Percentiles rank a stretch among this genome's conserved stretches.
Conservation (phyloP, 352 stramenopile species). For the Thraustotheca clavata region DNA sequence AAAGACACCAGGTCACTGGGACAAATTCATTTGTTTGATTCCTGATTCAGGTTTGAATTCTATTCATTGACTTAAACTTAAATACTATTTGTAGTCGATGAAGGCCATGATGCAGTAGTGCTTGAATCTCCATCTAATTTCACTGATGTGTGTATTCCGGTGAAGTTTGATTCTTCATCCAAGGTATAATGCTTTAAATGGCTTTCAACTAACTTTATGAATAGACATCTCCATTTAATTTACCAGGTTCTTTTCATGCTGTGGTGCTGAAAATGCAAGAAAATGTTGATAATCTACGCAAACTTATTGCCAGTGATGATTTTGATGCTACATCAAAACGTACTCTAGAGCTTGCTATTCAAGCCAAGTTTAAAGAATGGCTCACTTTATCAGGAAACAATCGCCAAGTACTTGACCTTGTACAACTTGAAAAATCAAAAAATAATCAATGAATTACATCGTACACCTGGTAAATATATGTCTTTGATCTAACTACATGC, state of each 20-base stretch:
- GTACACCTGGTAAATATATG: too few species aligned
- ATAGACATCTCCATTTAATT: conserved; percentile 51
- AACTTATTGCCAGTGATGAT: conserved; percentile 68
- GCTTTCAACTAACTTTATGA: background rate
- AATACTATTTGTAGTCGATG: background rate
- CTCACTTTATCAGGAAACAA: conserved; percentile 77
- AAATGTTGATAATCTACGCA: conserved; percentile 60
- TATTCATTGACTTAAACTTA: background rate
- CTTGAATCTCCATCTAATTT: conserved; percentile 51
- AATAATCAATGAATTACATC: too few species aligned
- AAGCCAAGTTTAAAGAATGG: conserved; percentile 84
- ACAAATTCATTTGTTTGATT: conserved; percentile 60
- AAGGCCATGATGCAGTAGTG: conserved; percentile 28
- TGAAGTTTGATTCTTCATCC: conserved; percentile 32
- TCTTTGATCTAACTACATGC: too few species aligned
- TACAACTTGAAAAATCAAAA: conserved; percentile 55
- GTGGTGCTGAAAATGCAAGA: conserved; percentile 60
- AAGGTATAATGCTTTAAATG: background rate
- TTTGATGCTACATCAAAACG: conserved; percentile 72
- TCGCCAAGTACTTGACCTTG: conserved; percentile 82
- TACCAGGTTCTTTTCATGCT: conserved; percentile 60
- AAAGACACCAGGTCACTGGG: conserved; percentile 49
- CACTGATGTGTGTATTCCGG: conserved; percentile 55
- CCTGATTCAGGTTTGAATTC: background rate
- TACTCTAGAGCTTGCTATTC: conserved; percentile 73